A percentile compares a stretch with the other conserved stretches of the same genome.
Conservation (phyloP, 148 eudicot genomes). For the Spergularia marina region DNA sequence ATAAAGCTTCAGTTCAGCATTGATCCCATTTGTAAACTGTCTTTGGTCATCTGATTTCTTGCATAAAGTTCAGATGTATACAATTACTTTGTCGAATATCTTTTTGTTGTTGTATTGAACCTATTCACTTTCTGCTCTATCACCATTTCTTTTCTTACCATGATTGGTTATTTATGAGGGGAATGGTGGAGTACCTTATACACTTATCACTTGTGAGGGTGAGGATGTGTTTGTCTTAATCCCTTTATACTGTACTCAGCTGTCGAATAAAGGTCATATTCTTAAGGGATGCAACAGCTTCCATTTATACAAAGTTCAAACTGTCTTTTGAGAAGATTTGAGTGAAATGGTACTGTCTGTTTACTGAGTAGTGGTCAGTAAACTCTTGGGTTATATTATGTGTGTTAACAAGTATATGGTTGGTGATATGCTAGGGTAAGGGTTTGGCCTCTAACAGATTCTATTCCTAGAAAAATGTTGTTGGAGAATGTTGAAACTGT, state of each 20-base stretch:
- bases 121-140: background rate
- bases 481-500: no score
- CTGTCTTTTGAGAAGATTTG: background rate
- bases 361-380: no score
- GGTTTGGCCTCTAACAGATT: no score
- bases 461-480: no score
- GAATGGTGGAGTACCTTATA: background rate
- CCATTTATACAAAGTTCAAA: no score
- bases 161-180: background rate
- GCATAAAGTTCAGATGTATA: background rate
- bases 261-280: background rate
- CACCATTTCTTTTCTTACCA: background rate
- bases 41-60: background rate
- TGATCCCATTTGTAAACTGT: background rate
- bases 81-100: background rate
- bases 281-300: background rate
- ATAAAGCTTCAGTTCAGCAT: constrained; percentile 3
- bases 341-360: background rate
- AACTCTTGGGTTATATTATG: no score
- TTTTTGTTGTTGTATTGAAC: background rate
- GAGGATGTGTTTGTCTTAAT: no score
- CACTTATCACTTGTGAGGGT: no score
- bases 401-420: no score
- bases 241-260: no score
- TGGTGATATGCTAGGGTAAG: no score